Percentiles rank a stretch among this genome's conserved stretches.
These are phyloP conservation scores for Syzygium aqueum DNA, from an alignment of 345 rosid species.

Conservation along the genomic window DNA sequence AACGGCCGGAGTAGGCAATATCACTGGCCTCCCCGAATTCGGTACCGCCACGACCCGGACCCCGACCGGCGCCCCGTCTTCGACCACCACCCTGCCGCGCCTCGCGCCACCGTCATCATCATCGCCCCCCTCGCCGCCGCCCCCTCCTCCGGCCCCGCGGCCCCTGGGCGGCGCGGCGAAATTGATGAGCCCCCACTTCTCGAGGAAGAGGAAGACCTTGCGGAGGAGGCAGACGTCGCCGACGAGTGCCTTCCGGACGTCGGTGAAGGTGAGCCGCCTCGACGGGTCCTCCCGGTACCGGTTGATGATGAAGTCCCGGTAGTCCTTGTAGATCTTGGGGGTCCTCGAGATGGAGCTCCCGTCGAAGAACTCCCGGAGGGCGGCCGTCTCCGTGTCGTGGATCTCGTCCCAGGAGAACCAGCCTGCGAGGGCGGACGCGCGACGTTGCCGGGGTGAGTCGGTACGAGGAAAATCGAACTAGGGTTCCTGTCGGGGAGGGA, in stretches of 20 bases:
- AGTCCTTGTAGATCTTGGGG: constrained; percentile 88
- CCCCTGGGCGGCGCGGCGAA: constrained; percentile 6
- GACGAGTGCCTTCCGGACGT: constrained; percentile 62
- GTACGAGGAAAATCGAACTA: not conserved
- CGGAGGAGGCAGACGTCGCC: constrained; percentile 77
- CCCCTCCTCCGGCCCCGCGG: not conserved
- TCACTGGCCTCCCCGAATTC: constrained; percentile 44
- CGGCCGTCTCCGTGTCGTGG: constrained; percentile 73
- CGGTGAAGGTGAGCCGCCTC: constrained; percentile 63
- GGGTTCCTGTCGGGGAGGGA: not conserved
- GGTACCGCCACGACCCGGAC: constrained; percentile 73
- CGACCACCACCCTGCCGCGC: constrained; percentile 30
- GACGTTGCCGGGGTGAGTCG: not conserved
- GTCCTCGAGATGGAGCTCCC: constrained; percentile 81
- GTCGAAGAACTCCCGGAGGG: constrained; percentile 70
- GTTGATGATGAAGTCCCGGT: constrained; percentile 83
- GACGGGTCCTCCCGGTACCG: constrained; percentile 79
- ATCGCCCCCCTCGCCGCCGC: constrained; percentile 8
- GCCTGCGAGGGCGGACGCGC: constrained; percentile 18
- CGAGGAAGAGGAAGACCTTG: constrained; percentile 65
- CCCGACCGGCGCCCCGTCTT: constrained; percentile 65
- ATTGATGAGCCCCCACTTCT: constrained; percentile 76
- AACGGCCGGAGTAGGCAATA: not conserved
- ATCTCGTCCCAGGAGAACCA: constrained; percentile 96
- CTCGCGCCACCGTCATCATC: constrained; percentile 12